Conservation (phyloP, 805 yeast species). For the Starmerella vaccinii region DNA sequence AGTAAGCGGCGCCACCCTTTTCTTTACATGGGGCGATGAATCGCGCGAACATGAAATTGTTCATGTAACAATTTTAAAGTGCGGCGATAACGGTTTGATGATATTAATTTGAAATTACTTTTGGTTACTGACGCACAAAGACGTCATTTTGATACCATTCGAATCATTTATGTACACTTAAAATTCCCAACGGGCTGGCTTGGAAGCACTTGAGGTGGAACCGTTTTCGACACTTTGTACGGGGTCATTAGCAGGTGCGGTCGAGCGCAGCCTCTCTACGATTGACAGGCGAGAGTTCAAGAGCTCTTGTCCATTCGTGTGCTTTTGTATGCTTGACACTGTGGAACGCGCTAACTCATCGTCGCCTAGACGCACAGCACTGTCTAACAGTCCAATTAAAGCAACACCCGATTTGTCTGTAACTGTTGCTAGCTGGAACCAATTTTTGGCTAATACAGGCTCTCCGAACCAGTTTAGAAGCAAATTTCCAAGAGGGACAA, state of each 20-base stretch:
- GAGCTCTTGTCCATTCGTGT: conserved; percentile 12
- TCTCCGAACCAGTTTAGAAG: conserved; percentile 70
- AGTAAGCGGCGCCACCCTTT: too few species aligned
- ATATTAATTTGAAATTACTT: too few species aligned
- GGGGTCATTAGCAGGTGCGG: too few species aligned
- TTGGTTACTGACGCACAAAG: too few species aligned
- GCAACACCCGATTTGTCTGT: conserved; percentile 25
- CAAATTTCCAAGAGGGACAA: conserved; percentile 65
- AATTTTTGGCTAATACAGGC: conserved; percentile 51
- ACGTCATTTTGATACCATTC: too few species aligned
- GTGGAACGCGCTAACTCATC: conserved; percentile 5
- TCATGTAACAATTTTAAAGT: too few species aligned
- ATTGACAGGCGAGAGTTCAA: conserved; percentile 5
- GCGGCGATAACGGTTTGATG: too few species aligned
- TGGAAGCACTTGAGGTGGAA: background rate
- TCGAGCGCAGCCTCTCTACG: background rate
- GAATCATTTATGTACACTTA: background rate
- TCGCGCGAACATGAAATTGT: too few species aligned
- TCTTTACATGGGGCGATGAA: too few species aligned
- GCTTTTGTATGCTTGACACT: conserved; percentile 10
- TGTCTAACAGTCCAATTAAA: conserved; percentile 23
- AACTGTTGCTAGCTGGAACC: conserved; percentile 66
- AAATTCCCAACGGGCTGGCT: background rate
- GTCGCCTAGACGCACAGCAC: conserved; percentile 18
- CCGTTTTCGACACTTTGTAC: too few species aligned